phyloP scores from a whole-genome alignment of 106 monocot species.

The Dioscorea dumetorum region DNA sequence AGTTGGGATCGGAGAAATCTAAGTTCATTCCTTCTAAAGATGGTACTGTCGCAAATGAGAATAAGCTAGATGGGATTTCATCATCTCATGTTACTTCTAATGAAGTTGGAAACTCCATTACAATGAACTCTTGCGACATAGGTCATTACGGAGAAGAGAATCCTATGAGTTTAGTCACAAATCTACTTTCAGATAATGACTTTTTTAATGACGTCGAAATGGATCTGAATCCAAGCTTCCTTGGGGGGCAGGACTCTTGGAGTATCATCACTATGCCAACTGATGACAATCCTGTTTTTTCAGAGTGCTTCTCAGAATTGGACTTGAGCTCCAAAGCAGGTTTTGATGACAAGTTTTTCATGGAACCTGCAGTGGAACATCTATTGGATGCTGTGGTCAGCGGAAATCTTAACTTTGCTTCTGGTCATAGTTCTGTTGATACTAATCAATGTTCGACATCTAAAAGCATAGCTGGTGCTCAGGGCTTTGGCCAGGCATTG shows the following conservation, averaged over 20 bases:
- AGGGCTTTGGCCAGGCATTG: constrained; percentile 7
- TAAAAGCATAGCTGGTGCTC: constrained; percentile 5
- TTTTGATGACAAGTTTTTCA: constrained; percentile 17
- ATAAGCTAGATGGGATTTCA: neutral
- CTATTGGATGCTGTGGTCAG: constrained; percentile 24
- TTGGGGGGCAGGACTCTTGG: constrained; percentile 31
- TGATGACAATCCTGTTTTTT: constrained; percentile 6
- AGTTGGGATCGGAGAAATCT: too few relatives aligned
- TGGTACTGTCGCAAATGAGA: constrained; percentile 6
- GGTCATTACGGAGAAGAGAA: constrained; percentile 4
- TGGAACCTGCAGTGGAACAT: constrained; percentile 41
- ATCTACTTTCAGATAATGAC: constrained; percentile 20
- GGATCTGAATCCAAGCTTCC: constrained; percentile 23
- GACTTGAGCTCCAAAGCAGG: constrained; percentile 6
- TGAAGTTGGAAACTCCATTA: neutral
- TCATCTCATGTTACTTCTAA: constrained; percentile 11
- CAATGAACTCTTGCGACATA: constrained; percentile 1
- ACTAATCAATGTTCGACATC: constrained; percentile 1
- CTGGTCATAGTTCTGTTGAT: constrained; percentile 16
- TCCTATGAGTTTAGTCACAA: neutral
- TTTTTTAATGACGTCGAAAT: constrained; percentile 53
- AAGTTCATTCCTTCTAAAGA: too few relatives aligned
- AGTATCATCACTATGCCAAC: constrained; percentile 36
- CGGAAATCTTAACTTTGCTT: constrained; percentile 20
- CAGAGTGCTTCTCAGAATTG: constrained; percentile 25